Evolutionary conservation across 2,329 filamentous ascomycete species (phyloP).

Genomic region (Cercospora janseana): DNA sequence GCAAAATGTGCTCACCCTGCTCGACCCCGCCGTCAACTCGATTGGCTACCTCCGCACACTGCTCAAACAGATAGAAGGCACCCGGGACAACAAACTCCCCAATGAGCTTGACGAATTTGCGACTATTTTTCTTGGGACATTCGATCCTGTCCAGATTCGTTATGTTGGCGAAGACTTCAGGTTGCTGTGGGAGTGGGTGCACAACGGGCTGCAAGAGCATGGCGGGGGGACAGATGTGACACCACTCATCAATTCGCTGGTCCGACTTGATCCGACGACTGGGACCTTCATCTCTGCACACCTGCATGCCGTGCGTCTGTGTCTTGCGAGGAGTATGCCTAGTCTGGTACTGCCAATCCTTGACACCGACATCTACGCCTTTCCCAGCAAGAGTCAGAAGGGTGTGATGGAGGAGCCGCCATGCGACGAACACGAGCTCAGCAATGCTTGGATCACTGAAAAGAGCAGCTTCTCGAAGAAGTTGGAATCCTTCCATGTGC

Average conservation of each 20-base stretch:
- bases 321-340: constrained; percentile 54
- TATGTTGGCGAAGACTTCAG: constrained; percentile 53
- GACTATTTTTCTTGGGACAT: constrained; percentile 49
- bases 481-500: constrained; percentile 54
- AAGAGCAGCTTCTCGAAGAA: constrained; percentile 56
- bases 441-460: constrained; percentile 59
- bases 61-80: constrained; percentile 36
- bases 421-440: constrained; percentile 44
- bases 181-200: constrained; percentile 43
- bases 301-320: constrained; percentile 57
- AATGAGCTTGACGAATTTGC: constrained; percentile 49
- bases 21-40: constrained; percentile 59
- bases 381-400: constrained; percentile 47
- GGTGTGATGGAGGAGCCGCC: constrained; percentile 42
- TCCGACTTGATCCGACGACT: constrained; percentile 64
- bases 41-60: constrained; percentile 60
- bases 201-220: constrained; percentile 15
- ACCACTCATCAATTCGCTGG: constrained; percentile 53
- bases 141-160: constrained; percentile 55
- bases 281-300: constrained; percentile 66
- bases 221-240: constrained; percentile 4
- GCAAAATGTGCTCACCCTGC: constrained; percentile 44
- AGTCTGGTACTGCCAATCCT: constrained; percentile 60
- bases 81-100: constrained; percentile 35
- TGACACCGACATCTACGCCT: constrained; percentile 65